Evolutionary conservation across 192 early-diverging fungal species (phyloP).

Genomic region (Bifiguratus adelaidae): DNA sequence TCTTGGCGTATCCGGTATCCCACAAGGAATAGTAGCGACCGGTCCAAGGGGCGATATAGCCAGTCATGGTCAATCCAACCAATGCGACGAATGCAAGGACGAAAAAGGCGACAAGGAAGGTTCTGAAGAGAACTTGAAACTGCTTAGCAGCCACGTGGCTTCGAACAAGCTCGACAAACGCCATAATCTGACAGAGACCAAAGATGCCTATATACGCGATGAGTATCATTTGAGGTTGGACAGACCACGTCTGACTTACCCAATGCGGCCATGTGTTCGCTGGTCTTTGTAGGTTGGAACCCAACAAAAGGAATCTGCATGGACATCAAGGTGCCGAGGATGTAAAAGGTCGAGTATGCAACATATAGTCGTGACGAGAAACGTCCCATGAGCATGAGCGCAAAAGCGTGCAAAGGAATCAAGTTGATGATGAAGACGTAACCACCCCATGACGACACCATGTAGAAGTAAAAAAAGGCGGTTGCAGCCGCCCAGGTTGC

Average conservation of each 20-base stretch:
- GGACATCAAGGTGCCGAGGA: conserved; percentile 87
- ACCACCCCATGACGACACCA: conserved; percentile 99
- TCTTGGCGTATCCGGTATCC: conserved; percentile 99
- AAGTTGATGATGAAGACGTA: conserved; percentile 99
- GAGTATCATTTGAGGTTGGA: background rate
- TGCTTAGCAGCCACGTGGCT: conserved; percentile 70
- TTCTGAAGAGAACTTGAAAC: conserved; percentile 73
- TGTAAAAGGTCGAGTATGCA: conserved; percentile 97
- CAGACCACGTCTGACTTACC: conserved; percentile 33
- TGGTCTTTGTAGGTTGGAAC: conserved; percentile 93
- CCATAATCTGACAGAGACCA: conserved; percentile 91
- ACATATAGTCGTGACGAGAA: conserved; percentile 91
- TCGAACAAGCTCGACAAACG: conserved; percentile 80
- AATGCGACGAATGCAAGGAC: conserved; percentile 49
- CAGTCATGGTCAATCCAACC: conserved; percentile 64
- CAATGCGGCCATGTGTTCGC: conserved; percentile 99
- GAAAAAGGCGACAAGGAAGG: conserved; percentile 41
- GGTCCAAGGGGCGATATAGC: conserved; percentile 95
- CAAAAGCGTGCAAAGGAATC: conserved; percentile 94
- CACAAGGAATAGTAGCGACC: conserved; percentile 99
- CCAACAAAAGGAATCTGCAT: conserved; percentile 99
- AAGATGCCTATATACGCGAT: conserved; percentile 60
- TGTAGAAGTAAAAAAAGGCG: conserved; percentile 98
- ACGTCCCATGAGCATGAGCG: conserved; percentile 90
- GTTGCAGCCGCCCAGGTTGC: conserved; percentile 77